A percentile compares a stretch with the other conserved stretches of the same genome.
phyloP scores from a whole-genome alignment of 129 eudicot genomes.

The Helichrysum umbraculigerum region DNA sequence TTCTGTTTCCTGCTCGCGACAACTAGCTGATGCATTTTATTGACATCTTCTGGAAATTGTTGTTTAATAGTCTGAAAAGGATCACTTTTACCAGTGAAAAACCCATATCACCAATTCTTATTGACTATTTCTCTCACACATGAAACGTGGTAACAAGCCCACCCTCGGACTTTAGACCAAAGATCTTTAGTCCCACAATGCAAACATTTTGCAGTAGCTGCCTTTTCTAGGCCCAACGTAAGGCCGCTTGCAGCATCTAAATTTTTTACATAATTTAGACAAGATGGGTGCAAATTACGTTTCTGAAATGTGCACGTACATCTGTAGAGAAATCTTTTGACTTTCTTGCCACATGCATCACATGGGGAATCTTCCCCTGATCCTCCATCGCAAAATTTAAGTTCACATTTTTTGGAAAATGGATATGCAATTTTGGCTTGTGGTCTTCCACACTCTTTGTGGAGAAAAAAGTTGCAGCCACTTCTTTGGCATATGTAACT shows the following conservation, averaged over 20 bases:
- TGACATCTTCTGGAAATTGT: slow-evolving; percentile 19
- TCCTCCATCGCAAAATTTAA: slow-evolving; percentile 18
- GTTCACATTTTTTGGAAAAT: slow-evolving; percentile 16
- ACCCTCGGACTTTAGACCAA: slow-evolving; percentile 23
- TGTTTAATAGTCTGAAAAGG: slow-evolving; percentile 22
- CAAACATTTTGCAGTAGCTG: slow-evolving; percentile 25
- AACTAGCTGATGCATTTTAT: slow-evolving; percentile 8
- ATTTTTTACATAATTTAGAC: slow-evolving; percentile 7
- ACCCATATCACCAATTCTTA: slow-evolving; percentile 23
- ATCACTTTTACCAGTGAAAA: slow-evolving; percentile 19
- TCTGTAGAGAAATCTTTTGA: slow-evolving; percentile 21
- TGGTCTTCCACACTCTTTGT: slow-evolving; percentile 15
- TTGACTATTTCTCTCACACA: slow-evolving; percentile 26
- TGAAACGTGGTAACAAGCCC: slow-evolving; percentile 32
- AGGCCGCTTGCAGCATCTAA: slow-evolving; percentile 15
- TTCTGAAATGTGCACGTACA: slow-evolving; percentile 19
- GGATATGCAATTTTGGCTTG: neutral
- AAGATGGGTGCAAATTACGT: slow-evolving; percentile 26
- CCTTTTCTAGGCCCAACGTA: slow-evolving; percentile 12
- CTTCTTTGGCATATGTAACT: slow-evolving; percentile 13
- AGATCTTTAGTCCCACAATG: slow-evolving; percentile 28
- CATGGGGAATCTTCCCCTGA: slow-evolving; percentile 3
- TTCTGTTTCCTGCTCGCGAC: neutral
- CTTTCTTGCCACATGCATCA: slow-evolving; percentile 33
- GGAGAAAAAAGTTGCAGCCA: slow-evolving; percentile 34